A percentile compares a stretch with the other conserved stretches of the same genome.
phyloP scores from a whole-genome alignment of 2,329 filamentous ascomycete genomes.

The Hypoxylon sp. region DNA sequence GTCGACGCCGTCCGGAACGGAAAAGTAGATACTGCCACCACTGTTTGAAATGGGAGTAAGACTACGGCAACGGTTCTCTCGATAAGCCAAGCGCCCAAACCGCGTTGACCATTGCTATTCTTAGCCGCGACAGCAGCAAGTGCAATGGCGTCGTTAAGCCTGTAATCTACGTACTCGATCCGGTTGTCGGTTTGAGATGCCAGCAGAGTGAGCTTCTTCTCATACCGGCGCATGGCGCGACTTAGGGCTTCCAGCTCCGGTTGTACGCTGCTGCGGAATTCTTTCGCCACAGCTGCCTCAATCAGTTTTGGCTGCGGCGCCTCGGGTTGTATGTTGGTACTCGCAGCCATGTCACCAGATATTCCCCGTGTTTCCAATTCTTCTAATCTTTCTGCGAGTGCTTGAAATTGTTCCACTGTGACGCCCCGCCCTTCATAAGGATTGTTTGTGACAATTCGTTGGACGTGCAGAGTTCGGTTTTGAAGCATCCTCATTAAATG shows the following conservation, averaged over 20 bases:
- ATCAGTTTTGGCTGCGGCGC: slow-evolving; percentile 56
- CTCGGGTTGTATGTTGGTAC: slow-evolving; percentile 45
- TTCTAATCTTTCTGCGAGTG: slow-evolving; percentile 76
- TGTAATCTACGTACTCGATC: slow-evolving; percentile 78
- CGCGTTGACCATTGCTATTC: slow-evolving; percentile 59
- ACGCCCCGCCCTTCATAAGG: slow-evolving; percentile 59
- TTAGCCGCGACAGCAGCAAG: slow-evolving; percentile 83
- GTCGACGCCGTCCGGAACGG: slow-evolving; percentile 60
- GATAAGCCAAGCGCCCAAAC: slow-evolving; percentile 57
- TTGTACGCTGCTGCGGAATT: slow-evolving; percentile 77
- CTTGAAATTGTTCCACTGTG: slow-evolving; percentile 63
- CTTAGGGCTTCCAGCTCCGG: slow-evolving; percentile 90
- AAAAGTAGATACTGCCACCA: slow-evolving; percentile 59
- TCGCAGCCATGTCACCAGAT: slow-evolving; percentile 53
- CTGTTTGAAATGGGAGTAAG: slow-evolving; percentile 61
- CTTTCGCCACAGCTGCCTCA: slow-evolving; percentile 63
- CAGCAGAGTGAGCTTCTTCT: slow-evolving; percentile 86
- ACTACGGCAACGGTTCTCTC: slow-evolving; percentile 56
- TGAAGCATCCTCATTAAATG: slow-evolving; percentile 87
- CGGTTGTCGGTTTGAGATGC: slow-evolving; percentile 82
- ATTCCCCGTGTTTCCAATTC: slow-evolving; percentile 74
- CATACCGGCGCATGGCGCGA: slow-evolving; percentile 89
- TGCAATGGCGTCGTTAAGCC: slow-evolving; percentile 82
- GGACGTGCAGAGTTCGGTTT: slow-evolving; percentile 83
- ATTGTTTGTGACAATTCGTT: slow-evolving; percentile 76